phyloP scores from a whole-genome alignment of 208 protist genomes.

The Acanthamoeba castellanii region DNA sequence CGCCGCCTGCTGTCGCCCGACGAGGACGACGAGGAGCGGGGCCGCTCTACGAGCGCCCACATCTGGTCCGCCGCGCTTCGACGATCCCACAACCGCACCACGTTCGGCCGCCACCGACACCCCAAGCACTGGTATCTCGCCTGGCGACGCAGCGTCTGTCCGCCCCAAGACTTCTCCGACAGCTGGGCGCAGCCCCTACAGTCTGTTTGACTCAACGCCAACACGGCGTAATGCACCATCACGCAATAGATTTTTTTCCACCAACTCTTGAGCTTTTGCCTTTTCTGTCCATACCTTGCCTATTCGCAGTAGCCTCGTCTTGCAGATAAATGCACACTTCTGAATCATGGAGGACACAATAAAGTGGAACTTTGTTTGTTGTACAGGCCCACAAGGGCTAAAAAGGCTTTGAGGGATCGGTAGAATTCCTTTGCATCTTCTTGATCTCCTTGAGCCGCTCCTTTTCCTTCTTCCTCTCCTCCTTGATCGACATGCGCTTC shows the following conservation, averaged over 20 bases:
- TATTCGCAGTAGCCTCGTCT: no score
- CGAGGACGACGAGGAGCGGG: neutral
- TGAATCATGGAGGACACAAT: no score
- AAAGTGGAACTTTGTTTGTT: no score
- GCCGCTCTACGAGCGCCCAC: neutral
- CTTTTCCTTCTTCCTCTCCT: conserved; percentile 25
- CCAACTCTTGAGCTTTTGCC: no score
- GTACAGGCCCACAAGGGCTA: no score
- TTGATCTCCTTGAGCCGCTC: neutral
- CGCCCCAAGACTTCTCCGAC: neutral
- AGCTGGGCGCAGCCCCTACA: neutral
- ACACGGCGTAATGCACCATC: no score
- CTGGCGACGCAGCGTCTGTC: neutral
- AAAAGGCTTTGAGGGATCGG: neutral
- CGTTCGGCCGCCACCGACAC: neutral
- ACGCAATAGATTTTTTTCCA: no score
- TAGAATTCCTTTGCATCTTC: neutral
- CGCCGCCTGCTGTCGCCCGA: neutral
- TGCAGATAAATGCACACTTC: no score
- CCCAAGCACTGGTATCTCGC: conserved; percentile 35
- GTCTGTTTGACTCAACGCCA: no score
- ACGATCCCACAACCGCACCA: no score
- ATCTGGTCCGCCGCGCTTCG: neutral
- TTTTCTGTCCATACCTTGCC: no score
- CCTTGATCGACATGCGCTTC: neutral